Conservation (phyloP, 208 protist species). For the Acanthamoeba quina region DNA sequence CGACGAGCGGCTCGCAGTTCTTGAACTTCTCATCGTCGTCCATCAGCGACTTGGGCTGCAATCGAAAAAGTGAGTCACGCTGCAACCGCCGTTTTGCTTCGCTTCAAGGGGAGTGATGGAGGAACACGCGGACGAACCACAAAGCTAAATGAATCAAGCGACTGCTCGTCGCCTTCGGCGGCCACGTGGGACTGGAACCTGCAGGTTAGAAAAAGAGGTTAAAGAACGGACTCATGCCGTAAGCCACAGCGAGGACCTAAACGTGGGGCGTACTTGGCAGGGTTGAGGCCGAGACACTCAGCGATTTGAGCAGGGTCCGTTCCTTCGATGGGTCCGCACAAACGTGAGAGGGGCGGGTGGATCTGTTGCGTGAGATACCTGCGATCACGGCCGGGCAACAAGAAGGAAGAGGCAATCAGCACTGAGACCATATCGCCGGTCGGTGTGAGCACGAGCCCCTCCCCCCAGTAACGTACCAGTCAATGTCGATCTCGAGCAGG, state of each 20-base stretch:
- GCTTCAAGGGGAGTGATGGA: no score
- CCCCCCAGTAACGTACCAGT: not conserved
- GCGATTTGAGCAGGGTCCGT: constrained; percentile 67
- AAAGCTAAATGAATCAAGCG: constrained; percentile 29
- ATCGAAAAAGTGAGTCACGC: not conserved
- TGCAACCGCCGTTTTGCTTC: not conserved
- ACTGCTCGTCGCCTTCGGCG: not conserved
- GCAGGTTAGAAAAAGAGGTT: not conserved
- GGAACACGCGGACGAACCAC: not conserved
- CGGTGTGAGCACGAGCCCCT: no score
- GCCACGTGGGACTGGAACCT: constrained; percentile 16
- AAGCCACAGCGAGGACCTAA: not conserved
- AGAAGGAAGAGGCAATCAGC: not conserved
- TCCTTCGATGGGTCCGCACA: constrained; percentile 70
- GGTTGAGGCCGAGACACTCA: constrained; percentile 62
- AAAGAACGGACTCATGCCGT: not conserved
- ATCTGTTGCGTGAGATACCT: constrained; percentile 75
- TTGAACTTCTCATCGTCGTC: constrained; percentile 51
- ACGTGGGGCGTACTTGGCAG: not conserved
- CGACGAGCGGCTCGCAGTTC: constrained; percentile 7
- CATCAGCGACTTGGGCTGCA: constrained; percentile 46
- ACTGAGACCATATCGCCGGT: no score
- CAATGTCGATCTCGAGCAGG: constrained; percentile 66
- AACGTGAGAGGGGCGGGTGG: constrained; percentile 55
- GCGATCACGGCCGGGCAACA: not conserved